A percentile compares a stretch with the other conserved stretches of the same genome.
Conservation (phyloP, 139 green algal species). For the Zygnema circumcarinatum region DNA sequence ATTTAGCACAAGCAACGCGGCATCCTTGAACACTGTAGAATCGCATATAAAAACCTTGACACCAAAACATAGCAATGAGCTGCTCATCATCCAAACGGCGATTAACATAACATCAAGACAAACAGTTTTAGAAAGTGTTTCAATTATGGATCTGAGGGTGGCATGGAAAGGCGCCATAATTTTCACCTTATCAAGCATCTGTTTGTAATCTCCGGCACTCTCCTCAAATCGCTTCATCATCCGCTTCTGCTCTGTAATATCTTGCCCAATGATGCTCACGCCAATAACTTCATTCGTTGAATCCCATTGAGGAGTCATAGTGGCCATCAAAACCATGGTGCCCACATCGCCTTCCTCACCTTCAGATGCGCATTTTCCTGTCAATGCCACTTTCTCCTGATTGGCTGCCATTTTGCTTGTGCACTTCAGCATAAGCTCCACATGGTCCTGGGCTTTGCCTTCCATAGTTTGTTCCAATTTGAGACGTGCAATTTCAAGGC, state of each 20-base stretch:
- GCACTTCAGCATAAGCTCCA: constrained; percentile 35
- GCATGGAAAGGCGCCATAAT: too few relatives aligned
- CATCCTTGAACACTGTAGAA: background rate
- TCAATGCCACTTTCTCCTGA: background rate
- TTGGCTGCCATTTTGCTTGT: background rate
- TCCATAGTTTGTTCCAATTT: constrained; percentile 16
- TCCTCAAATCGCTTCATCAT: constrained; percentile 38
- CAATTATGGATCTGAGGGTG: too few relatives aligned
- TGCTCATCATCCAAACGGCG: too few relatives aligned
- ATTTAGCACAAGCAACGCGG: too few relatives aligned
- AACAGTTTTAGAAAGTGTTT: too few relatives aligned
- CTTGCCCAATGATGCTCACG: constrained; percentile 45
- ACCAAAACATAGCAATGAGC: constrained; percentile 13
- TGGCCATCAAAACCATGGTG: constrained; percentile 33
- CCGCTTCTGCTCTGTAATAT: constrained; percentile 45
- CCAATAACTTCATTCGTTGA: constrained; percentile 33
- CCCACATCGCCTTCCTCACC: constrained; percentile 13
- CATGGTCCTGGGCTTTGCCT: constrained; percentile 28
- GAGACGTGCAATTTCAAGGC: background rate
- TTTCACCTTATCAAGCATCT: constrained; percentile 42
- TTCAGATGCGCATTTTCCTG: constrained; percentile 6
- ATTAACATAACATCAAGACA: too few relatives aligned
- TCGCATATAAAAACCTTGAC: background rate
- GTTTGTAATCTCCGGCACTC: constrained; percentile 16
- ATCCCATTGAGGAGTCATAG: constrained; percentile 34